Evolutionary conservation across 495 filamentous ascomycete species (phyloP).

Genomic region (Beverwykella pulmonaria): DNA sequence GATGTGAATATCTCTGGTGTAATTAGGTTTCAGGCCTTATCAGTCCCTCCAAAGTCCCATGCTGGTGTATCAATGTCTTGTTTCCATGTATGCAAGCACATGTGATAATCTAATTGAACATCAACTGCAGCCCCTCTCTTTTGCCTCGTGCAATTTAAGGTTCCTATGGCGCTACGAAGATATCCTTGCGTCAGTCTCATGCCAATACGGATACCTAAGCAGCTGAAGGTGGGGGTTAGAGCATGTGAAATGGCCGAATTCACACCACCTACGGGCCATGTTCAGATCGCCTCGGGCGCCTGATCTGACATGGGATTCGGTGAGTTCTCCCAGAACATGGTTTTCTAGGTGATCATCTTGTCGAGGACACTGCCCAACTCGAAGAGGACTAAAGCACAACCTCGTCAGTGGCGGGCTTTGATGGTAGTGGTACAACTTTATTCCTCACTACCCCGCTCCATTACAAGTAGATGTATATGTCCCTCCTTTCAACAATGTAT

Average conservation of each 20-base stretch:
- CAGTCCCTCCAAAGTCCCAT: no score
- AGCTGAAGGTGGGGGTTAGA: background rate
- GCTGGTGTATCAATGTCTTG: no score
- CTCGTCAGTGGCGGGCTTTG: background rate
- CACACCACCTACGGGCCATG: background rate
- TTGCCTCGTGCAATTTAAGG: background rate
- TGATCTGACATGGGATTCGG: background rate
- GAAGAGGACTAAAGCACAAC: background rate
- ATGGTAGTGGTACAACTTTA: background rate
- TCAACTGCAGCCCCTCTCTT: background rate
- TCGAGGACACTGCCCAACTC: background rate
- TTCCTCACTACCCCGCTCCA: background rate
- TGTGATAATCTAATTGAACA: no score
- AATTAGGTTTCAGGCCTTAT: no score
- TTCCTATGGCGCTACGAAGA: background rate
- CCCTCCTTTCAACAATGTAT: background rate
- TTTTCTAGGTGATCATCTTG: background rate
- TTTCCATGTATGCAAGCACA: no score
- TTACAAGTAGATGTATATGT: background rate
- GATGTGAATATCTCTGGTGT: no score
- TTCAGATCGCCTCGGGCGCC: background rate
- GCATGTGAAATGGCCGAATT: background rate
- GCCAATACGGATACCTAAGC: background rate
- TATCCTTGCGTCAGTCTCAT: background rate
- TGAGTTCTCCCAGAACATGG: background rate